phyloP scores from a whole-genome alignment of 768 basidiomycete genomes.

The Collybia sp. region DNA sequence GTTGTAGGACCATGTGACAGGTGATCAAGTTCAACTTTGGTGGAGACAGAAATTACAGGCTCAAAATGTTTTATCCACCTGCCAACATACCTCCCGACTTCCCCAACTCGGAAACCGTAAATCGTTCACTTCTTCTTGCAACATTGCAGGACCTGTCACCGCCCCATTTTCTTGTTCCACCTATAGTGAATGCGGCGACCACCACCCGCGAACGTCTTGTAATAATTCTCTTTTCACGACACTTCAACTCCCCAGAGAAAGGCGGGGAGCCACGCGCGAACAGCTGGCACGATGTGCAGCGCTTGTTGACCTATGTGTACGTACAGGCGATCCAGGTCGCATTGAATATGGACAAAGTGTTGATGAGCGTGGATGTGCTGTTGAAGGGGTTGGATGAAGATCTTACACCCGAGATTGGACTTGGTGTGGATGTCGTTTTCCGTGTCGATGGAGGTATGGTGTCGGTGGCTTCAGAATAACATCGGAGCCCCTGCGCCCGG shows the following conservation, averaged over 20 bases:
- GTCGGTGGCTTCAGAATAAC: not conserved
- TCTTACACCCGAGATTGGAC: conserved; percentile 35
- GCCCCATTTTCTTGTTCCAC: conserved; percentile 52
- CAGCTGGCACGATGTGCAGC: conserved; percentile 66
- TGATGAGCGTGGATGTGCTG: conserved; percentile 76
- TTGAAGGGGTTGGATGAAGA: conserved; percentile 52
- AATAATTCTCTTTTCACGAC: conserved; percentile 60
- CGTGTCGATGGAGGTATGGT: conserved; percentile 44
- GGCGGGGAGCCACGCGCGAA: conserved; percentile 31
- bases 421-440: conserved; percentile 41
- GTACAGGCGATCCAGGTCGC: conserved; percentile 79
- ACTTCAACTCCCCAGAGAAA: conserved; percentile 39
- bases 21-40: too few relatives aligned
- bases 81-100: too few relatives aligned
- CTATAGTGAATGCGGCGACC: conserved; percentile 46
- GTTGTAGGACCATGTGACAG: too few relatives aligned
- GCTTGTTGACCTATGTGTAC: conserved; percentile 78
- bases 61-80: too few relatives aligned
- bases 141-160: conserved; percentile 43
- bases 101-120: conserved; percentile 6
- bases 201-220: conserved; percentile 46
- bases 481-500: too few relatives aligned
- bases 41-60: too few relatives aligned
- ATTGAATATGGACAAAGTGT: conserved; percentile 58
- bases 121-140: conserved; percentile 45